Evolutionary conservation across 1,284 basidiomycete species (phyloP).

Genomic region (Entoloma clypeatum): DNA sequence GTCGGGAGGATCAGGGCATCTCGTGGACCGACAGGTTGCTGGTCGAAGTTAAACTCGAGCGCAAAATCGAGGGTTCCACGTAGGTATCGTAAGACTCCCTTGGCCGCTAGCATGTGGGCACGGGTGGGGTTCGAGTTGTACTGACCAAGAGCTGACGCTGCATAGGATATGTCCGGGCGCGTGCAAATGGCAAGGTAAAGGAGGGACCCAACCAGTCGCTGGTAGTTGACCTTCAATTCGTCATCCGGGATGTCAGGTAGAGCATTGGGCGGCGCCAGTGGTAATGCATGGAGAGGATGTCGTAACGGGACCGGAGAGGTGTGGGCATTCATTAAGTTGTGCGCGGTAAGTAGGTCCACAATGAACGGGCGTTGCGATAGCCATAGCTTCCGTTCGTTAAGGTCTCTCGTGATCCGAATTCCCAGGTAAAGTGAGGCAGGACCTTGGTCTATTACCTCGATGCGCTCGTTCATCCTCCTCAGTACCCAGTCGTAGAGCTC

Average conservation of each 20-base stretch:
- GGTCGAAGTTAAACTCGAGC: neutral
- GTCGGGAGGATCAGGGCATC: neutral
- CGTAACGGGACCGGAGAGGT: constrained; percentile 13
- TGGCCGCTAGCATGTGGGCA: constrained; percentile 9
- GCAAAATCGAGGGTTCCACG: constrained; percentile 5
- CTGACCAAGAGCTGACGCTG: constrained; percentile 1
- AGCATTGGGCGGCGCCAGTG: constrained; percentile 1
- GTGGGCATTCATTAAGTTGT: constrained; percentile 13
- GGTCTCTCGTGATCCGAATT: constrained; percentile 22
- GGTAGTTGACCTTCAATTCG: constrained; percentile 3
- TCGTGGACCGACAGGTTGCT: neutral
- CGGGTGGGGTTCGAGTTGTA: constrained; percentile 7
- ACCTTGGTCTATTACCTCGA: constrained; percentile 22
- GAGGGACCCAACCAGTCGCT: constrained; percentile 2
- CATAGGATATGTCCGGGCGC: constrained; percentile 6
- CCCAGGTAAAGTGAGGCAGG: constrained; percentile 24
- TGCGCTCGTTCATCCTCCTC: constrained; percentile 1
- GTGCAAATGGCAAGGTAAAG: constrained; percentile 8
- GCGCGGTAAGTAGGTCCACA: constrained; percentile 12
- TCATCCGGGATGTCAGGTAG: constrained; percentile 12
- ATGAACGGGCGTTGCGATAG: constrained; percentile 28
- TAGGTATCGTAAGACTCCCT: constrained; percentile 6
- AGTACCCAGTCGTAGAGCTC: too few species aligned
- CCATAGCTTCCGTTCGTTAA: constrained; percentile 15
- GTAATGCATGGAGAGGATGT: too few species aligned